phyloP scores from a whole-genome alignment of 345 rosid genomes.

The Passiflora organensis region DNA sequence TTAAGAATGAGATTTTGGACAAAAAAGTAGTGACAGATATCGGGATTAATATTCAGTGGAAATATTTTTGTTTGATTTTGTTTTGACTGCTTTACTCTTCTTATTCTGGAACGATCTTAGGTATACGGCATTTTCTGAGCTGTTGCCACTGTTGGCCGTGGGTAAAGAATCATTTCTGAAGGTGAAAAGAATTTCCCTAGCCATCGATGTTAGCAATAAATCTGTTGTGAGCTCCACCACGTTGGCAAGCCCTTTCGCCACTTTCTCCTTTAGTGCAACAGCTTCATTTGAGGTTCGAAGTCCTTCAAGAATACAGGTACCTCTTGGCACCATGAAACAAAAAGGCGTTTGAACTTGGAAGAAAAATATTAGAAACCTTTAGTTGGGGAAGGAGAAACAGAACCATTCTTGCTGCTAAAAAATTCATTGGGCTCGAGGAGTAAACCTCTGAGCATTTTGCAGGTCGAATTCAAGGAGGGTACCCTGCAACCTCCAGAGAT shows the following conservation, averaged over 20 bases:
- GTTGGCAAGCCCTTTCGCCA: conserved; percentile 70
- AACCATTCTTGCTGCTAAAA: no score
- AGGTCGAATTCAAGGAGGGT: conserved; percentile 93
- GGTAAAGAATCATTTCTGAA: conserved; percentile 68
- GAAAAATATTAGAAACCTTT: background rate
- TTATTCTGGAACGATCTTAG: conserved; percentile 27
- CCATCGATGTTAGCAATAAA: conserved; percentile 47
- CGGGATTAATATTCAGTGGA: no score
- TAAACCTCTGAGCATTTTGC: conserved; percentile 17
- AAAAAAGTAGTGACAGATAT: no score
- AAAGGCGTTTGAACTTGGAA: background rate
- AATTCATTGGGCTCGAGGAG: no score
- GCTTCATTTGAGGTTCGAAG: conserved; percentile 77
- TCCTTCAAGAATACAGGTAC: conserved; percentile 88
- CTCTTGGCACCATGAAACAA: conserved; percentile 5
- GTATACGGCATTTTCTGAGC: conserved; percentile 90
- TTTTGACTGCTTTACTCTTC: background rate
- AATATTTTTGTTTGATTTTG: no score
- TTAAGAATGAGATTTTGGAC: no score
- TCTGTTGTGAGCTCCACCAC: conserved; percentile 58
- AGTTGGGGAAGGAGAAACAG: background rate
- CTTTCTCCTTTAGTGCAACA: conserved; percentile 75
- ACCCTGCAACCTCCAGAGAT: conserved; percentile 75
- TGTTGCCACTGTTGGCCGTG: conserved; percentile 81
- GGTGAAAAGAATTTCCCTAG: conserved; percentile 61